Base-by-base conservation (phyloP, 352 stramenopile species). In the Phytophthora pluvialis region DNA sequence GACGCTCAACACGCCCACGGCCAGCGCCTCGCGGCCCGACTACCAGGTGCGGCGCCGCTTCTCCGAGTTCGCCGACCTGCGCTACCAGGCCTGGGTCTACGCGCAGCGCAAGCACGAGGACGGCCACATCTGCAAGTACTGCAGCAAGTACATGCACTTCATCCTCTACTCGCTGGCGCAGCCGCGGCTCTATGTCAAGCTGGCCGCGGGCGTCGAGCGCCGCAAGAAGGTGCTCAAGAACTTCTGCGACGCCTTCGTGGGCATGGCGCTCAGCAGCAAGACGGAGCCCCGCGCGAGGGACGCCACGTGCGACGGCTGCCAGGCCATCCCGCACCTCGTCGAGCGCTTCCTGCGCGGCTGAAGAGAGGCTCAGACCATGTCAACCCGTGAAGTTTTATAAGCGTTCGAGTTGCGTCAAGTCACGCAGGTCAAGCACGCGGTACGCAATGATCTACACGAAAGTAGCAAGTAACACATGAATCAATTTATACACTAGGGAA, bases 91-190 rank as follows among this genome's bases (percentile, higher is more conserved):
- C 25, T 84, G 70, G 70, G 43, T 43, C 49, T 75, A 70, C 60
- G 75, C 73, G 28, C 73, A 81, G 43, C 62, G 62, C 51, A 76
- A 81, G 36, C 72, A 80, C 60, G 67, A 69, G 25, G 60, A 56
- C 63, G 62, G 60, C 32, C 47, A 70, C 42, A 70, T 64, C 49
- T 84, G 73, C 64, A 66, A 67, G 42, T 81, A 81, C 64, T 84
- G 73, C 70, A 75, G 69, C 61, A 73, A 70, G 36, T 78, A 80
- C 63, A 84, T 84, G 75, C 62, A 80, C 57, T 84, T 77, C 67
- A 79, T 84, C 47, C 63, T 81, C n/a, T 78, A 78, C 70, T 75
- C 58, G 16, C 52, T 84, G 29, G 33, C 70, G 8, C 75, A 84
- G 51, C 75, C 75, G 18, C 66, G 75, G 10, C 44, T 81, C 26